Conservation (phyloP, 2,329 filamentous ascomycete genomes). For the Albophoma yamanashiensis region DNA sequence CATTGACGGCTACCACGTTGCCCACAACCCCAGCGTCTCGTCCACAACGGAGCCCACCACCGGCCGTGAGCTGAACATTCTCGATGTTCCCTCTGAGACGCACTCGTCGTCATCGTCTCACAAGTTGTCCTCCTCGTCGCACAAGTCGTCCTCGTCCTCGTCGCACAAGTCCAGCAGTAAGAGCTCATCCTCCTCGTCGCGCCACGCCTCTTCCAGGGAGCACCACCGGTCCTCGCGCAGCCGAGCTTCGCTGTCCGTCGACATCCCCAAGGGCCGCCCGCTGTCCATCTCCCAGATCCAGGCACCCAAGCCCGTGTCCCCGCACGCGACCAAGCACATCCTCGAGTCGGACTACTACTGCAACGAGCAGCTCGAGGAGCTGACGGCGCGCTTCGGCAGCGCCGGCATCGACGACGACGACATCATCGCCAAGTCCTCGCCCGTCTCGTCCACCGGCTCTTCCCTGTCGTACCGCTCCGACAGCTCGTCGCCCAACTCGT, state of each 20-base stretch:
- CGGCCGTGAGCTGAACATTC: slow-evolving; percentile 92
- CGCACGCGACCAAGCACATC: slow-evolving; percentile 79
- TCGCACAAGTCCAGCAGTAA: slow-evolving; percentile 13
- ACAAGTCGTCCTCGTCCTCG: slow-evolving; percentile 17
- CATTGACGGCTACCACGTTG: slow-evolving; percentile 97
- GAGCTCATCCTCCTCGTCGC: slow-evolving; percentile 27
- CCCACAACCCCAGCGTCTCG: slow-evolving; percentile 84
- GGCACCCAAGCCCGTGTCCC: slow-evolving; percentile 80
- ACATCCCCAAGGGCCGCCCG: slow-evolving; percentile 80
- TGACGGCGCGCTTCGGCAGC: slow-evolving; percentile 63
- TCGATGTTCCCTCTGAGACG: slow-evolving; percentile 63
- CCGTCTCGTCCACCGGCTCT: slow-evolving; percentile 59
- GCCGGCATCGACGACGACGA: slow-evolving; percentile 49
- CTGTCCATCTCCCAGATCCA: slow-evolving; percentile 83
- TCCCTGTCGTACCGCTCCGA: slow-evolving; percentile 62
- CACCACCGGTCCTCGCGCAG: slow-evolving; percentile 31
- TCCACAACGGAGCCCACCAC: slow-evolving; percentile 93
- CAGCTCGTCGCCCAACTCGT: slow-evolving; percentile 64
- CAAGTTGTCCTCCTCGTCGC: slow-evolving; percentile 28
- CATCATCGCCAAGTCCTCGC: slow-evolving; percentile 43
- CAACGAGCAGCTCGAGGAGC: slow-evolving; percentile 64
- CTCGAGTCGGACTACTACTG: slow-evolving; percentile 70
- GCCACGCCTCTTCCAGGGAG: slow-evolving; percentile 33
- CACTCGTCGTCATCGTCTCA: slow-evolving; percentile 21
- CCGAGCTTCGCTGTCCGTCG: slow-evolving; percentile 41